These are phyloP conservation scores for Rhynchospora pubera DNA, from an alignment of 176 grass and related monocot species.

Conservation along the genomic window DNA sequence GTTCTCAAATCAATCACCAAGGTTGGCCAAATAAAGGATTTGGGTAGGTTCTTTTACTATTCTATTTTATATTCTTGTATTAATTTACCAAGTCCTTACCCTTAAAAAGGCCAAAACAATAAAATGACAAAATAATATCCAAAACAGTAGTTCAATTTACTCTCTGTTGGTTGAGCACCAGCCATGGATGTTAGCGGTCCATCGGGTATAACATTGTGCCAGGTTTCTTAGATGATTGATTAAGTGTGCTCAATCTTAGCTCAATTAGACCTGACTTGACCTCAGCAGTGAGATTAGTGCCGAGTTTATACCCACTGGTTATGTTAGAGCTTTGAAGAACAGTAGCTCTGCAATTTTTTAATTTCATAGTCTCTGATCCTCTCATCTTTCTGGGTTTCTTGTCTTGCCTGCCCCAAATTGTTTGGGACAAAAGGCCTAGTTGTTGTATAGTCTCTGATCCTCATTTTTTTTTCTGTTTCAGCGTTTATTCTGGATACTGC, in stretches of 20 bases:
- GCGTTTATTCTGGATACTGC: constrained; percentile 74
- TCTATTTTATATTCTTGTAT: background rate
- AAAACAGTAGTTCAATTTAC: background rate
- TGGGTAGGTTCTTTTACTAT: constrained; percentile 50
- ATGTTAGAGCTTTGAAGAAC: background rate
- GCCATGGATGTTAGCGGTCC: background rate
- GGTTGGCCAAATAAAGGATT: constrained; percentile 77
- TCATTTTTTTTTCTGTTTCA: constrained; percentile 25
- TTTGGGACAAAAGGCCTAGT: too few species aligned
- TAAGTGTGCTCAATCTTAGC: background rate
- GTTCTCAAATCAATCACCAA: constrained; percentile 66
- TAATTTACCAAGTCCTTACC: background rate
- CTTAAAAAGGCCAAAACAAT: background rate
- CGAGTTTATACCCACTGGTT: background rate
- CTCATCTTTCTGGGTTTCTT: background rate
- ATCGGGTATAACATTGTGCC: background rate
- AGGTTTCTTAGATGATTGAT: background rate
- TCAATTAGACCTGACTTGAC: constrained; percentile 8
- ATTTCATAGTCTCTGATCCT: constrained; percentile 6
- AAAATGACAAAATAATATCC: background rate
- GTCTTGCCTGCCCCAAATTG: too few species aligned
- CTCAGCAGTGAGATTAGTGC: constrained; percentile 11
- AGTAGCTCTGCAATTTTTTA: background rate
- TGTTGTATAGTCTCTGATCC: background rate
- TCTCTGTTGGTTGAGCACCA: background rate